Conservation (phyloP, 2,329 filamentous ascomycete genomes). For the Xenoacremonium recifei region DNA sequence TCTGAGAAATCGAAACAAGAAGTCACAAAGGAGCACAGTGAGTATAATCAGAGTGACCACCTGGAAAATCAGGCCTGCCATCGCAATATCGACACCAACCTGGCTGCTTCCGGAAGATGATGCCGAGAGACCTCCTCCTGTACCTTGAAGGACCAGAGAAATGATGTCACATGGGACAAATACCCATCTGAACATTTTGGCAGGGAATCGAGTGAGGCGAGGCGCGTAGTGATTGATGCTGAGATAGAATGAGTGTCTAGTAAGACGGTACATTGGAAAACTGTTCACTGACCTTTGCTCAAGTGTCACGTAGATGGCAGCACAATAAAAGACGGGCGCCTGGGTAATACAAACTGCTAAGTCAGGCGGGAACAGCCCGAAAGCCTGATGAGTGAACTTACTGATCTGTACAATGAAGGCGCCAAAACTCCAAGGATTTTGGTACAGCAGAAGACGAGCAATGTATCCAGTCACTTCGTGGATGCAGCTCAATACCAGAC, state of each 20-base stretch:
- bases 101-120: constrained; percentile 33
- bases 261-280: too few relatives aligned
- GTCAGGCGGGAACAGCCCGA: too few relatives aligned
- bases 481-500: constrained; percentile 50
- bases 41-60: constrained; percentile 47
- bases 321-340: constrained; percentile 35
- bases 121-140: constrained; percentile 46
- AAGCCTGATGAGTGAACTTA: too few relatives aligned
- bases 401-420: constrained; percentile 60
- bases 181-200: constrained; percentile 33
- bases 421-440: constrained; percentile 52
- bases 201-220: constrained; percentile 31
- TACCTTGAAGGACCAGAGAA: constrained; percentile 50
- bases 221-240: constrained; percentile 32
- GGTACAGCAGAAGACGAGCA: constrained; percentile 51
- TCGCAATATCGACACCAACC: constrained; percentile 45
- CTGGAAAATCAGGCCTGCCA: constrained; percentile 49
- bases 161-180: constrained; percentile 49
- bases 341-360: constrained; percentile 40
- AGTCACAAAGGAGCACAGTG: constrained; percentile 38
- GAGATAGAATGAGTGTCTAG: neutral
- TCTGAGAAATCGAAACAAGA: constrained; percentile 31
- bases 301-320: constrained; percentile 27
- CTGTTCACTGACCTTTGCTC: constrained; percentile 11
- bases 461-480: constrained; percentile 58